Evolutionary conservation across 257 asterid species (phyloP).

Genomic region (Gentiana dahurica): DNA sequence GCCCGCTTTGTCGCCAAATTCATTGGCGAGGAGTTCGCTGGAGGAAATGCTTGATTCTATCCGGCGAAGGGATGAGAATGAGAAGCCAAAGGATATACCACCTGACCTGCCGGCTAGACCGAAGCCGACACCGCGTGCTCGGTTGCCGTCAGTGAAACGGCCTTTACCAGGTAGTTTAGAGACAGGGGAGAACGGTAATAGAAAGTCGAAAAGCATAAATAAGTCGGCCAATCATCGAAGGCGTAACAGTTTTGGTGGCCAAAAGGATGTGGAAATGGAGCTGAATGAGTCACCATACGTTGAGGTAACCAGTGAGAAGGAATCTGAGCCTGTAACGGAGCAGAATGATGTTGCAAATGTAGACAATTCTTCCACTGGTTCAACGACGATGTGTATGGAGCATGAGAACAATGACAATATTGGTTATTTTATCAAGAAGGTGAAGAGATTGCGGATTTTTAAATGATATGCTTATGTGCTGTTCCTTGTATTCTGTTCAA

Average conservation of each 20-base stretch:
- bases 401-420: slow-evolving; percentile 38
- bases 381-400: slow-evolving; percentile 29
- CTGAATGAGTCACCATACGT: slow-evolving; percentile 38
- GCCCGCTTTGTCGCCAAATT: slow-evolving; percentile 51
- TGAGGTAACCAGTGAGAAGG: slow-evolving; percentile 18
- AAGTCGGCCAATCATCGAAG: slow-evolving; percentile 16
- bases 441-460: slow-evolving; percentile 1
- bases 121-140: slow-evolving; percentile 39
- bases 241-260: slow-evolving; percentile 35
- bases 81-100: slow-evolving; percentile 55
- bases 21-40: slow-evolving; percentile 62
- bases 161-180: slow-evolving; percentile 31
- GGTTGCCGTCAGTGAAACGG: slow-evolving; percentile 61
- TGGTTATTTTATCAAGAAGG: slow-evolving; percentile 61
- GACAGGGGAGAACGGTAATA: slow-evolving; percentile 19
- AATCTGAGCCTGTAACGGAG: slow-evolving; percentile 15
- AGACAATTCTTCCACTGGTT: slow-evolving; percentile 16
- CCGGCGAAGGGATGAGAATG: slow-evolving; percentile 45
- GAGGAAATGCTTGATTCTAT: slow-evolving; percentile 94
- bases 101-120: slow-evolving; percentile 92
- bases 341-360: slow-evolving; percentile 19
- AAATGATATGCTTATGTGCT: background rate
- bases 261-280: slow-evolving; percentile 31
- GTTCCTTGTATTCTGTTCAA: slow-evolving; percentile 1
- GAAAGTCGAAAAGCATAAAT: slow-evolving; percentile 11